Evolutionary conservation across 1,284 basidiomycete genomes (phyloP).

Genomic region (Ustilago bromivora): DNA sequence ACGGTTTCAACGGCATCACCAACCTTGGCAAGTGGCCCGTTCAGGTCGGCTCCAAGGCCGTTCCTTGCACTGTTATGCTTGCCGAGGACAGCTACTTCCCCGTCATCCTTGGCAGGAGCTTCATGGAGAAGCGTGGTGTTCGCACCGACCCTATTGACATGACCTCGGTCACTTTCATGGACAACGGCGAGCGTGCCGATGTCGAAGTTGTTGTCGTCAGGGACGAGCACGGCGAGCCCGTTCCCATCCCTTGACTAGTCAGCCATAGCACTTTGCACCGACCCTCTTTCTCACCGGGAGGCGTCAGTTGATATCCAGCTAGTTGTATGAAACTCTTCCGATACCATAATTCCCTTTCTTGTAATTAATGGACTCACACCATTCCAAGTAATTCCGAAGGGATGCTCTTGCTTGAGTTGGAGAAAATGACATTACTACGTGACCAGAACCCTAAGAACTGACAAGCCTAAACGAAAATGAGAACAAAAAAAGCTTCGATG

Average conservation of each 20-base stretch:
- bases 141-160: constrained; percentile 76
- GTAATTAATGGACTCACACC: constrained; percentile 28
- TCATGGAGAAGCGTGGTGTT: constrained; percentile 90
- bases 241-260: constrained; percentile 60
- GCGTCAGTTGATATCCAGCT: not conserved
- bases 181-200: constrained; percentile 83
- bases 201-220: constrained; percentile 69
- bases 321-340: constrained; percentile 5
- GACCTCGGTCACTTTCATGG: constrained; percentile 87
- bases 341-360: constrained; percentile 27
- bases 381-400: not conserved
- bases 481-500: not conserved
- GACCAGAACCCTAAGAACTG: not conserved
- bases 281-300: not conserved
- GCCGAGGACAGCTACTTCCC: constrained; percentile 97
- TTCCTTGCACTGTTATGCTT: constrained; percentile 74
- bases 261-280: not conserved
- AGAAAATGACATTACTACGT: constrained; percentile 12
- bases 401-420: not conserved
- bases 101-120: constrained; percentile 91
- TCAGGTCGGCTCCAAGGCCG: constrained; percentile 73
- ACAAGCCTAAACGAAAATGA: not conserved
- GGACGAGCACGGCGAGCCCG: constrained; percentile 68
- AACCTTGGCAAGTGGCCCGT: constrained; percentile 73
- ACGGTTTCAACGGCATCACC: constrained; percentile 81